These are phyloP conservation scores for Fusarium lateritium DNA, from an alignment of 2,329 filamentous ascomycete genomes.

Conservation along the genomic window DNA sequence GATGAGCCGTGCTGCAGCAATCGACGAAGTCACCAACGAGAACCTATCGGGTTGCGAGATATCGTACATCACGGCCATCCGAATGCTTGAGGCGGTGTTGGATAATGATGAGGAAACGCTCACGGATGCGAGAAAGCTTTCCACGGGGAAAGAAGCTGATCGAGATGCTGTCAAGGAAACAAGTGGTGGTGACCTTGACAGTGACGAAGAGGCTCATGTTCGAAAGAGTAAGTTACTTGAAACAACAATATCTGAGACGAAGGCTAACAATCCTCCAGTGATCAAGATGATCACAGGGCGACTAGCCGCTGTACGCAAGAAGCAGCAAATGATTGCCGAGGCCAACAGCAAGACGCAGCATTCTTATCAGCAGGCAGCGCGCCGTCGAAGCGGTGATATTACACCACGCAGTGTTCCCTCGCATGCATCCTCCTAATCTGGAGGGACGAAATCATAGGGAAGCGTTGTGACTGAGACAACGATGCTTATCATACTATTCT, in stretches of 20 bases:
- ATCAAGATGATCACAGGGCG: conserved; percentile 74
- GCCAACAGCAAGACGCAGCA: conserved; percentile 65
- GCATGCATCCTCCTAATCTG: conserved; percentile 57
- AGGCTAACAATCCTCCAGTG: conserved; percentile 61
- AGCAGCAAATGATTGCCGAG: conserved; percentile 73
- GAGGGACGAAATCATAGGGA: conserved; percentile 18
- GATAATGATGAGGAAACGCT: conserved; percentile 79
- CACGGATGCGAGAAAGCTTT: conserved; percentile 46
- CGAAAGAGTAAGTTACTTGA: conserved; percentile 73
- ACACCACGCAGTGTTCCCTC: conserved; percentile 69
- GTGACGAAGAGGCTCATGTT: conserved; percentile 80
- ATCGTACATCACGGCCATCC: conserved; percentile 92
- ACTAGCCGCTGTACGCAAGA: conserved; percentile 70
- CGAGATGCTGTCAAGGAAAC: conserved; percentile 54
- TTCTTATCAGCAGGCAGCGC: conserved; percentile 58
- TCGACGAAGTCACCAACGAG: conserved; percentile 94
- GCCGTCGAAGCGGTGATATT: conserved; percentile 69
- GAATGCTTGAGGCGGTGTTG: conserved; percentile 94
- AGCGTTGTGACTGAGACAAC: conserved; percentile 32
- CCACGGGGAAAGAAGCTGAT: conserved; percentile 59
- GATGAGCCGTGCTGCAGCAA: conserved; percentile 94
- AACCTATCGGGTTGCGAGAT: conserved; percentile 91
- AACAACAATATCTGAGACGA: background rate
- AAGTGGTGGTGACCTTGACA: conserved; percentile 68
- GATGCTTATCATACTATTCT: conserved; percentile 44